Conservation (phyloP, 768 basidiomycete species). For the Ramaria rubella region DNA sequence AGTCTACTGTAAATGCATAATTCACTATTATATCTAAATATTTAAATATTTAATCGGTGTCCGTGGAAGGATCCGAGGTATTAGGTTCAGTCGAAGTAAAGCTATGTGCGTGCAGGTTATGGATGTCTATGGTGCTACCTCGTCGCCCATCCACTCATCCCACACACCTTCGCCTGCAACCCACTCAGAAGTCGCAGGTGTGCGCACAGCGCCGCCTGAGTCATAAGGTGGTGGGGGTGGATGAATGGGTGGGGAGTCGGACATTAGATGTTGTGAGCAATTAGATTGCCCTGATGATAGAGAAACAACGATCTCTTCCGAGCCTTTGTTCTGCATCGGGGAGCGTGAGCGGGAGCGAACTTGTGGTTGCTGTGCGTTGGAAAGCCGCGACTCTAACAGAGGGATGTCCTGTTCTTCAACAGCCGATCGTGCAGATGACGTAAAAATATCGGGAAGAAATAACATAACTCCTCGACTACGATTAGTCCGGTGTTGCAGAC, state of each 20-base stretch:
- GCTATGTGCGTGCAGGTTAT: not conserved
- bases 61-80: not conserved
- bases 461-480: slow-evolving; percentile 61
- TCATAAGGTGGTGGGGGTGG: slow-evolving; percentile 6
- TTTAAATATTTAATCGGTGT: not conserved
- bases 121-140: not conserved
- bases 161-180: not conserved
- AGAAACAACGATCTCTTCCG: not conserved
- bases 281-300: not conserved
- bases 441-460: slow-evolving; percentile 78
- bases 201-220: not conserved
- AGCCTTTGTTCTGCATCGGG: slow-evolving; percentile 3
- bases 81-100: not conserved
- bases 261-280: not conserved
- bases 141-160: slow-evolving; percentile 3
- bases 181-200: not conserved
- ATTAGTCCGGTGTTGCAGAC: slow-evolving; percentile 40
- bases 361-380: slow-evolving; percentile 19
- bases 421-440: slow-evolving; percentile 35
- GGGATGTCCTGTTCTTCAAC: slow-evolving; percentile 35
- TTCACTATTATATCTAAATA: not conserved
- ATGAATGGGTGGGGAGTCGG: not conserved
- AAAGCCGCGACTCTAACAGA: slow-evolving; percentile 28
- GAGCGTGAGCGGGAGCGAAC: slow-evolving; percentile 23
- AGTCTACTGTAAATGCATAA: not conserved